Base-by-base conservation (phyloP, 164 flowering plant genomes). In the Magnolia officinalis region DNA sequence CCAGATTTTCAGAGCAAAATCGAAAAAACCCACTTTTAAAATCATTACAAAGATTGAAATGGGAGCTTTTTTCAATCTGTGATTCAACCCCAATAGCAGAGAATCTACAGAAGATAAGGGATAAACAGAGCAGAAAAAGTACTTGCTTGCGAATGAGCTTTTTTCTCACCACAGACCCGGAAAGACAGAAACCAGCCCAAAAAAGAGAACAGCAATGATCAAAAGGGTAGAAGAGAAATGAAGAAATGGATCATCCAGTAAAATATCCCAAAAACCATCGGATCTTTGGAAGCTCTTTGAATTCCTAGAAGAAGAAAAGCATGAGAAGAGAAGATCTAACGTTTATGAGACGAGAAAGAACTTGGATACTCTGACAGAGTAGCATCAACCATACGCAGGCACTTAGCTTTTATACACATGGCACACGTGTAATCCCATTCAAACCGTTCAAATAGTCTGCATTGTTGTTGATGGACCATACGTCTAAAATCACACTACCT, bases 1-100 rank as follows among this genome's bases (percentile, higher is more conserved):
- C 29, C 55, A 29, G 8, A 70, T 23, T 50, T 49, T n/a, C 52
- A 74, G 10, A 50, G 20, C 49, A 50, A 45, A 64, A 74, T 67
- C 51, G 49, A 74, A 7, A 31, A 50, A 64, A n/a, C 59, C 68
- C 69, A 63, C 68, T 45, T 18, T 19, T 55, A 63, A 74, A 59
- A 74, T 50, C 68, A 18, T n/a, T 45, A 37, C 6, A 11, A 21
- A 2, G n/a, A 49, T 45, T 16, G 10, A 8, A 18, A 11, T 19
- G 55, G 4, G 50, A 50, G 72, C 21, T 50, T 49, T 37, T 8
- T 70, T 29, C 14, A 16, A 68, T 72, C 50, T 72, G 26, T 20
- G 5, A 31, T 55, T 26, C 67, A 73, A 67, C 58, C 67, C 2
- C 21, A n/a, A 26, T 20, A 73, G 66, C 52, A 73, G 52, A 61